A percentile compares a stretch with the other conserved stretches of the same genome.
Conservation (phyloP, 202 grass and related monocot genomes). For the Dendrocalamus latiflorus region DNA sequence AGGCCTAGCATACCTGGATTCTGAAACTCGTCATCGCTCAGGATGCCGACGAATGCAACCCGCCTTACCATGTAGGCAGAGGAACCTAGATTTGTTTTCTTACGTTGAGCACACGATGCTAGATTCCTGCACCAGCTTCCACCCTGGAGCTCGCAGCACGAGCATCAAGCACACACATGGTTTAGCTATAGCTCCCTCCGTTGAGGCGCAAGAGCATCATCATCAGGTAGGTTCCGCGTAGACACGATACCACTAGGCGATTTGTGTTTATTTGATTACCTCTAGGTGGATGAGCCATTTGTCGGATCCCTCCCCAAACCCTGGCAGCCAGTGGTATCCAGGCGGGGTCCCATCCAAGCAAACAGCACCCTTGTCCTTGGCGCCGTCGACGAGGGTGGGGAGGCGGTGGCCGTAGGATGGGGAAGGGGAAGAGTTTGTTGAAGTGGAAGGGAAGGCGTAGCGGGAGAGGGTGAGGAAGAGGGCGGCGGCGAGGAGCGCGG, state of each 20-base stretch:
- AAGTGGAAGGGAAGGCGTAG: not conserved
- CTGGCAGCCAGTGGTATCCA: conserved; percentile 65
- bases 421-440: not conserved
- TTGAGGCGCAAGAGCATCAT: not conserved
- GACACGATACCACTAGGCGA: not conserved
- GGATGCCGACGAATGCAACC: conserved; percentile 63
- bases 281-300: conserved; percentile 88
- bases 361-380: conserved; percentile 48
- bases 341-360: conserved; percentile 80
- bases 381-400: conserved; percentile 39
- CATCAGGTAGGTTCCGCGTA: not conserved
- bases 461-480: conserved; percentile 28
- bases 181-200: not conserved
- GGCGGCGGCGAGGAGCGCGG: conserved; percentile 4
- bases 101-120: conserved; percentile 22
- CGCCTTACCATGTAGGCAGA: conserved; percentile 20
- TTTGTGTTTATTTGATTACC: not conserved
- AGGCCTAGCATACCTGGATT: conserved; percentile 59
- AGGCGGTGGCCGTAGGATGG: conserved; percentile 45
- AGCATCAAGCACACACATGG: not conserved
- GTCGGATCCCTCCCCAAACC: conserved; percentile 58
- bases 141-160: conserved; percentile 47
- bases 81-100: conserved; percentile 54
- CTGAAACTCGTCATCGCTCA: conserved; percentile 60
- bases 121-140: conserved; percentile 75